Conservation (phyloP, 805 yeast genomes). For the Saccharomycopsis oosterbeekiorum region DNA sequence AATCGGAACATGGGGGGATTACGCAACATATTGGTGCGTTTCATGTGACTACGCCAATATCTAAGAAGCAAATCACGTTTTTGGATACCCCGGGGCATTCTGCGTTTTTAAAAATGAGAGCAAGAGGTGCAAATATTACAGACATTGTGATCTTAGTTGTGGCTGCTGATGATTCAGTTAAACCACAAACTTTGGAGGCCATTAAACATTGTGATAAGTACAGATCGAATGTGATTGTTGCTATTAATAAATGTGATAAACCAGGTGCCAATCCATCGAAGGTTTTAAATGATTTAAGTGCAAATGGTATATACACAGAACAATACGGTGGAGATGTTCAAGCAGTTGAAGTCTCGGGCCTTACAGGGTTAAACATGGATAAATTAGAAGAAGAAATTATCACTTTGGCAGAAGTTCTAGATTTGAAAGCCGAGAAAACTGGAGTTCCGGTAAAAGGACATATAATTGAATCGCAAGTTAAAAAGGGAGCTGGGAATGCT, state of each 20-base stretch:
- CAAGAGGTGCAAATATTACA: constrained; percentile 90
- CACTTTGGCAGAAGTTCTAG: constrained; percentile 74
- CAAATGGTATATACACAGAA: constrained; percentile 74
- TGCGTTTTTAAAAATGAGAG: constrained; percentile 92
- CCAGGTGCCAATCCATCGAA: constrained; percentile 65
- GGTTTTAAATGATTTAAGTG: constrained; percentile 68
- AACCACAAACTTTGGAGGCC: constrained; percentile 96
- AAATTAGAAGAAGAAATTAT: constrained; percentile 82
- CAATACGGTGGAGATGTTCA: constrained; percentile 95
- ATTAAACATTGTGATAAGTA: constrained; percentile 83
- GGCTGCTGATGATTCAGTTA: constrained; percentile 95
- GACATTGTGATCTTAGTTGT: constrained; percentile 89
- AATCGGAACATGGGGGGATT: constrained; percentile 88
- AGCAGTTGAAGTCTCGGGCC: constrained; percentile 77
- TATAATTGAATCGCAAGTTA: constrained; percentile 76
- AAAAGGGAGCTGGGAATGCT: constrained; percentile 72
- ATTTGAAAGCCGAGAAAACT: constrained; percentile 50
- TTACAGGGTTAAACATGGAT: constrained; percentile 84
- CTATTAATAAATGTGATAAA: constrained; percentile 85
- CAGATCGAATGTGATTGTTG: constrained; percentile 78
- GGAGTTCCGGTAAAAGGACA: constrained; percentile 65
- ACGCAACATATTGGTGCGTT: constrained; percentile 98
- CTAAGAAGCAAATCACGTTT: constrained; percentile 74
- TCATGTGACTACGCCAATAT: constrained; percentile 66
- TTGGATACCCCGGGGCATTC: constrained; percentile 98